These are phyloP conservation scores for Extremus antarcticus DNA, from an alignment of 495 filamentous ascomycete species.

Conservation along the genomic window DNA sequence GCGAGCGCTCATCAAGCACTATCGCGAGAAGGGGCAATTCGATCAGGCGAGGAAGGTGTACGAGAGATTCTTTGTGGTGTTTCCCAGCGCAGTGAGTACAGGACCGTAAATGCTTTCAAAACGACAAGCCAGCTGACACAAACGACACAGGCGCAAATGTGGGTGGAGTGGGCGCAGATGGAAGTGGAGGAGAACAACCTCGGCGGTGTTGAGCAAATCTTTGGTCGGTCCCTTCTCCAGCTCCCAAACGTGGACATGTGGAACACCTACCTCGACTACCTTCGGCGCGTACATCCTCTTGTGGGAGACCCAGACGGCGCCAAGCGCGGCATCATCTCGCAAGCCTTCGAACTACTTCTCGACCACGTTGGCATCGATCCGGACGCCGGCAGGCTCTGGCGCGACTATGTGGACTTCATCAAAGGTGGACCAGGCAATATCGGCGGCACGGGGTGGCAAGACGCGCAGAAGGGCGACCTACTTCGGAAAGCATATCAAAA, in stretches of 20 bases:
- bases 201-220: slow-evolving; percentile 65
- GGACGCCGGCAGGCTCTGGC: slow-evolving; percentile 83
- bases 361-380: slow-evolving; percentile 81
- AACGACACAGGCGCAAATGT: slow-evolving; percentile 68
- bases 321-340: slow-evolving; percentile 62
- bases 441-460: slow-evolving; percentile 84
- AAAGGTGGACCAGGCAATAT: slow-evolving; percentile 71
- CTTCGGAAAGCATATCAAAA: slow-evolving; percentile 84
- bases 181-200: slow-evolving; percentile 76
- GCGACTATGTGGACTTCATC: slow-evolving; percentile 85
- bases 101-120: slow-evolving; percentile 17
- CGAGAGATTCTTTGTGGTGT: slow-evolving; percentile 74
- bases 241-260: slow-evolving; percentile 76
- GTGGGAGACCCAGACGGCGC: slow-evolving; percentile 65
- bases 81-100: slow-evolving; percentile 79
- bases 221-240: slow-evolving; percentile 58
- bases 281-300: slow-evolving; percentile 80
- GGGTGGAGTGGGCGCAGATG: slow-evolving; percentile 76
- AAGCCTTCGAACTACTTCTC: slow-evolving; percentile 86
- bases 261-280: slow-evolving; percentile 89
- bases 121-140: background rate
- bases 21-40: slow-evolving; percentile 67
- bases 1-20: slow-evolving; percentile 74
- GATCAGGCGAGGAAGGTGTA: slow-evolving; percentile 72
- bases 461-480: slow-evolving; percentile 92